phyloP scores from a whole-genome alignment of 2,329 filamentous ascomycete species.

The Colletotrichum sp. region DNA sequence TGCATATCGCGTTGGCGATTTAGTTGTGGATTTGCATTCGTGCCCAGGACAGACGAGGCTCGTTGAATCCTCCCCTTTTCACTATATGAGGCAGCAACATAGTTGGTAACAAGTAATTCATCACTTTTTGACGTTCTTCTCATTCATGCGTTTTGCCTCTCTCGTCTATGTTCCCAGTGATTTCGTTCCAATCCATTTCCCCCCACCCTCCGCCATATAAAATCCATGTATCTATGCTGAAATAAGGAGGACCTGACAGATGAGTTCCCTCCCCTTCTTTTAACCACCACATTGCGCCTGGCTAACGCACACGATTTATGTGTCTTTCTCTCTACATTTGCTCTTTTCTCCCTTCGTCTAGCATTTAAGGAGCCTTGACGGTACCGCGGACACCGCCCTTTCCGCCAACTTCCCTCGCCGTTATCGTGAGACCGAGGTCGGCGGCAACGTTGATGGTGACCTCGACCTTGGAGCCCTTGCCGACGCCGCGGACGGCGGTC shows the following conservation, averaged over 20 bases:
- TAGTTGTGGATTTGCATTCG: not conserved
- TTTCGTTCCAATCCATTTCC: not conserved
- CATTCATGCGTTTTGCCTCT: constrained; percentile 13
- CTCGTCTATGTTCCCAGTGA: constrained; percentile 8
- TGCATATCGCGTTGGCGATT: not conserved
- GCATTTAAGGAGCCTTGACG: constrained; percentile 34
- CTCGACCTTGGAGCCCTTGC: constrained; percentile 91
- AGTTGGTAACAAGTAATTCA: not conserved
- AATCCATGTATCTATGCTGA: constrained; percentile 15
- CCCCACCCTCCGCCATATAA: not conserved
- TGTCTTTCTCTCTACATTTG: not conserved
- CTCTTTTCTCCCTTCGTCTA: not conserved
- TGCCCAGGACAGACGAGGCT: not conserved
- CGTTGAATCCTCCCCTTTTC: accelerated
- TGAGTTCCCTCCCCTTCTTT: not conserved
- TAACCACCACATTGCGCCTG: not conserved
- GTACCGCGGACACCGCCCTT: constrained; percentile 82
- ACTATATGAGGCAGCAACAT: not conserved
- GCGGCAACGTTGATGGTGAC: constrained; percentile 87
- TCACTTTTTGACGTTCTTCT: not conserved
- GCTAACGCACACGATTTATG: not conserved
- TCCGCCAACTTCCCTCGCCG: constrained; percentile 83
- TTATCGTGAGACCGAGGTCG: constrained; percentile 80
- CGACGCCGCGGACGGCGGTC: constrained; percentile 80
- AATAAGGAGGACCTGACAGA: not conserved